Percentiles rank a stretch among this genome's conserved stretches.
phyloP scores from a whole-genome alignment of 1,139 yeast genomes.

The Suzukiozyma palmioleophila region DNA sequence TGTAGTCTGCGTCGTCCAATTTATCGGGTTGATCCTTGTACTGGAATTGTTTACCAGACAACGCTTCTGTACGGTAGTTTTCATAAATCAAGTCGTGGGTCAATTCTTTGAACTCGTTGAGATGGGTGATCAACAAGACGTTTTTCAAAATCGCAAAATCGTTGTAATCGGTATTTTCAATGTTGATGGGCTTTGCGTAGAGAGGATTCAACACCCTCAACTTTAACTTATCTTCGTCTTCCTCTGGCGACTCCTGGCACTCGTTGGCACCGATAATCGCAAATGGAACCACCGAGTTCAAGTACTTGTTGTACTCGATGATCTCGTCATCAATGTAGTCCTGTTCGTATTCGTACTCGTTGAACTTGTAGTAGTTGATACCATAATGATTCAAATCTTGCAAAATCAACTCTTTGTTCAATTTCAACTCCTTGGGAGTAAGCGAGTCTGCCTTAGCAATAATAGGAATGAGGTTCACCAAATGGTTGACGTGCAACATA shows the following conservation, averaged over 20 bases:
- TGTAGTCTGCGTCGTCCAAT: not conserved
- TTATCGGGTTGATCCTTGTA: conserved; percentile 18
- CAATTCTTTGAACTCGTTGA: conserved; percentile 68
- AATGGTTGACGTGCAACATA: conserved; percentile 36
- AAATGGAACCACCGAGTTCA: conserved; percentile 39
- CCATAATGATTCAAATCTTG: conserved; percentile 40
- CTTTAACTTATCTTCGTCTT: conserved; percentile 34
- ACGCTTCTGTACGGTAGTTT: conserved; percentile 65
- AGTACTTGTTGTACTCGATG: conserved; percentile 44
- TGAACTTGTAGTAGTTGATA: conserved; percentile 42
- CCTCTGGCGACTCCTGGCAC: conserved; percentile 31
- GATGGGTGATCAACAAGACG: conserved; percentile 69
- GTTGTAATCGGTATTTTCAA: conserved; percentile 54
- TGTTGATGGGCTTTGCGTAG: conserved; percentile 37
- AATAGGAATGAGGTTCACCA: conserved; percentile 41
- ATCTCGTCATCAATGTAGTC: conserved; percentile 48
- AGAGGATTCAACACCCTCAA: conserved; percentile 35
- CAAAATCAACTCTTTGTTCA: conserved; percentile 35
- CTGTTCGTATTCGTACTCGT: conserved; percentile 46
- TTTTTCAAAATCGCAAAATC: conserved; percentile 66
- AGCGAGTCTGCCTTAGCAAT: conserved; percentile 42
- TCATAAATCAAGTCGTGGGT: conserved; percentile 69
- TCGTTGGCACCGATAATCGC: conserved; percentile 43
- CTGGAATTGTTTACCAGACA: conserved; percentile 46
- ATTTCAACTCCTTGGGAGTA: conserved; percentile 32